These are phyloP conservation scores for Tolypocladium endophyticum DNA, from an alignment of 2,329 filamentous ascomycete genomes.

Conservation along the genomic window DNA sequence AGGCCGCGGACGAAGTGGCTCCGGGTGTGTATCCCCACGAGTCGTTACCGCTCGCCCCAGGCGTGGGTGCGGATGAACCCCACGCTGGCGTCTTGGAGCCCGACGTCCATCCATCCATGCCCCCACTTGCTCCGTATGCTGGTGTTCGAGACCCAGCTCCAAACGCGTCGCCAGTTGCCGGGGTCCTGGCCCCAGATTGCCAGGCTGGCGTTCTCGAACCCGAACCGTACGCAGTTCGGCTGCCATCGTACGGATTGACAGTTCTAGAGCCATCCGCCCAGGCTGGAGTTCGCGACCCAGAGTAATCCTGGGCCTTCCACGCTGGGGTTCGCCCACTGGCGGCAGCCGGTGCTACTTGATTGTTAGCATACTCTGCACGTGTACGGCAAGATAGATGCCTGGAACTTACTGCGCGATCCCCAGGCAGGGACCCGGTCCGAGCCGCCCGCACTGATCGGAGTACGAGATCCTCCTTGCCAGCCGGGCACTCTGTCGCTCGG, in stretches of 20 bases:
- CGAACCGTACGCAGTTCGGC: slow-evolving; percentile 66
- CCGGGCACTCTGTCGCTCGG: slow-evolving; percentile 36
- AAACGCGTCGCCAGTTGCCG: slow-evolving; percentile 50
- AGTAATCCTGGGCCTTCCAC: slow-evolving; percentile 43
- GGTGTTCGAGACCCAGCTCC: slow-evolving; percentile 59
- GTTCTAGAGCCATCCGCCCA: slow-evolving; percentile 61
- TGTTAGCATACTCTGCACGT: background rate
- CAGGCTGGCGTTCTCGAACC: slow-evolving; percentile 65
- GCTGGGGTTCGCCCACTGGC: slow-evolving; percentile 52
- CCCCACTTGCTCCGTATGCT: slow-evolving; percentile 40
- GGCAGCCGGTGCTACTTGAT: slow-evolving; percentile 38
- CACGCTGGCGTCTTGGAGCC: slow-evolving; percentile 74
- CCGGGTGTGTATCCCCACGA: slow-evolving; percentile 50
- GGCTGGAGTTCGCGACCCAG: slow-evolving; percentile 55
- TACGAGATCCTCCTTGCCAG: slow-evolving; percentile 59
- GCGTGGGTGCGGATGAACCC: slow-evolving; percentile 47
- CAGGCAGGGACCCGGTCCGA: slow-evolving; percentile 67
- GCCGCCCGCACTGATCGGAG: slow-evolving; percentile 49
- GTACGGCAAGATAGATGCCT: background rate
- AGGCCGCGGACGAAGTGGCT: slow-evolving; percentile 35
- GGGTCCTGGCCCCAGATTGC: slow-evolving; percentile 67
- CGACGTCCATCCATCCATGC: slow-evolving; percentile 48
- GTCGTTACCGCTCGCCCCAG: slow-evolving; percentile 46
- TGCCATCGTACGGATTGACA: slow-evolving; percentile 62
- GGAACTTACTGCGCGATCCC: slow-evolving; percentile 56